Evolutionary conservation across 148 eudicot genomes (phyloP).

Genomic region (Simmondsia chinensis): DNA sequence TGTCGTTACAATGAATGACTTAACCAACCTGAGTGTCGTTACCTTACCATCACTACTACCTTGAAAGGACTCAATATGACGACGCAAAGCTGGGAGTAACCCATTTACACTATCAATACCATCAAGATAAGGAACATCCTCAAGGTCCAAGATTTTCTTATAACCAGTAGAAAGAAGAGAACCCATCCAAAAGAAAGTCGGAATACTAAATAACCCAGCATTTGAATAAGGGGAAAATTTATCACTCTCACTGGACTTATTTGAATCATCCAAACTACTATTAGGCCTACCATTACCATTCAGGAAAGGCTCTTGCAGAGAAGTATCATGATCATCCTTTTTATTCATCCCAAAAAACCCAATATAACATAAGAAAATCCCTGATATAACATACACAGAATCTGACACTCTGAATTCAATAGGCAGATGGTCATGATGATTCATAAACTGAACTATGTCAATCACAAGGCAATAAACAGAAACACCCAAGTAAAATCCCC

Average conservation of each 20-base stretch:
- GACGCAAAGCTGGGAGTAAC: constrained; percentile 24
- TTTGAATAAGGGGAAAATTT: constrained; percentile 32
- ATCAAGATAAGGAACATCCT: constrained; percentile 62
- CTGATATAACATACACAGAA: constrained; percentile 24
- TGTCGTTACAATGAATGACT: constrained; percentile 28
- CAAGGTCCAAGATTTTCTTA: constrained; percentile 52
- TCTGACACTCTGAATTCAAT: constrained; percentile 34
- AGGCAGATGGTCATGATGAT: constrained; percentile 10
- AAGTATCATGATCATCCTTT: constrained; percentile 9
- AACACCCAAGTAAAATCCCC: constrained; percentile 40
- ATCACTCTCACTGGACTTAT: constrained; percentile 18
- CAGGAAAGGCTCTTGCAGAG: constrained; percentile 45
- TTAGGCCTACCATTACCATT: constrained; percentile 20
- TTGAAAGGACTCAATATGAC: constrained; percentile 18
- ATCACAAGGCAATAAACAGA: constrained; percentile 50
- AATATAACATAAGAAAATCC: constrained; percentile 30
- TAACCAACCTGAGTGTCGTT: constrained; percentile 38
- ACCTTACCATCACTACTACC: constrained; percentile 22
- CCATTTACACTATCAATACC: constrained; percentile 34
- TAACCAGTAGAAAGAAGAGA: constrained; percentile 41
- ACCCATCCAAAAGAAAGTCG: constrained; percentile 52
- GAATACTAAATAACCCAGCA: constrained; percentile 31
- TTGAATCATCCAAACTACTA: constrained; percentile 7
- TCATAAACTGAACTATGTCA: constrained; percentile 21
- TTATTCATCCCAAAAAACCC: constrained; percentile 22